phyloP scores from a whole-genome alignment of 495 filamentous ascomycete genomes.

The Cercophora sp. region DNA sequence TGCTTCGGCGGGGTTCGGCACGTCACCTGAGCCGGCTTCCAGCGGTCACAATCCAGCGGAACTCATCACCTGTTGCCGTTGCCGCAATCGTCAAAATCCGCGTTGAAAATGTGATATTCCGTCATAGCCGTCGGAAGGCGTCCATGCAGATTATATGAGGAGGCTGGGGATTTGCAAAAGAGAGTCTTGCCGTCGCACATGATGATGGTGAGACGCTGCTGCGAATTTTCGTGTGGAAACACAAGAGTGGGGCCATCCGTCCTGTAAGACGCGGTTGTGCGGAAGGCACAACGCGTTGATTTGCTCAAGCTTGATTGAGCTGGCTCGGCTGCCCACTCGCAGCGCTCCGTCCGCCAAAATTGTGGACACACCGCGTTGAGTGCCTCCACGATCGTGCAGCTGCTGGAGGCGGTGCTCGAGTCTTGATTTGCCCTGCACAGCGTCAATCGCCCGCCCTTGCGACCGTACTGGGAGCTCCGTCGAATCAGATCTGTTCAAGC shows the following conservation, averaged over 20 bases:
- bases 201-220: neutral
- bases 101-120: too few relatives aligned
- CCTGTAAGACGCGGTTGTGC: constrained; percentile 13
- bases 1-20: too few relatives aligned
- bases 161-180: too few relatives aligned
- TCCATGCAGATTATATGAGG: too few relatives aligned
- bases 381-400: constrained; percentile 4
- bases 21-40: too few relatives aligned
- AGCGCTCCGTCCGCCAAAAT: neutral
- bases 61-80: too few relatives aligned
- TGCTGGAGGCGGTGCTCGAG: constrained; percentile 4
- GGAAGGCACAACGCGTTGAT: constrained; percentile 17
- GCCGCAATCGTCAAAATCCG: too few relatives aligned
- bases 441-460: constrained; percentile 3
- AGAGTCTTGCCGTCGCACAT: too few relatives aligned
- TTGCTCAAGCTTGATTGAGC: constrained; percentile 6
- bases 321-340: constrained; percentile 7
- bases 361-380: constrained; percentile 12
- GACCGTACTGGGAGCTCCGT: neutral
- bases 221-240: constrained; percentile 6
- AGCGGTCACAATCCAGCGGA: too few relatives aligned
- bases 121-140: too few relatives aligned
- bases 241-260: neutral
- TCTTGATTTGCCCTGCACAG: constrained; percentile 14
- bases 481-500: constrained; percentile 13